Conservation (phyloP, 2,329 filamentous ascomycete species). For the Penicillium sp. region DNA sequence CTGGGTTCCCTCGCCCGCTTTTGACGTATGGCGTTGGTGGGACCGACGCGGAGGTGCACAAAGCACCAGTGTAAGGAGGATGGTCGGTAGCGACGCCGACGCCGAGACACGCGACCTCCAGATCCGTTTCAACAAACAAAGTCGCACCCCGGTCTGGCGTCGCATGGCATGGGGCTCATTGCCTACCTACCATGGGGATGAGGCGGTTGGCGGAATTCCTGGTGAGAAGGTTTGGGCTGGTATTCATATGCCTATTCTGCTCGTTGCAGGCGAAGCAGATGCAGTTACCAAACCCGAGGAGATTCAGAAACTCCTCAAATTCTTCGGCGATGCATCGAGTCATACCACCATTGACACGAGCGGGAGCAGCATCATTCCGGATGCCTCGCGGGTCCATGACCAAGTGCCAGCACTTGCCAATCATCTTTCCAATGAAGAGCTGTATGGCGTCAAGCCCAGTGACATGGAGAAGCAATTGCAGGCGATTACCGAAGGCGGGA, state of each 20-base stretch:
- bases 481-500: conserved; percentile 4
- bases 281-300: conserved; percentile 69
- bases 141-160: conserved; percentile 75
- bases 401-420: conserved; percentile 16
- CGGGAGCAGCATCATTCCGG: conserved; percentile 28
- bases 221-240: conserved; percentile 68
- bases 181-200: conserved; percentile 55
- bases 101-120: conserved; percentile 44
- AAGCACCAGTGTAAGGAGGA: conserved; percentile 74
- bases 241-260: conserved; percentile 69
- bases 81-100: conserved; percentile 52
- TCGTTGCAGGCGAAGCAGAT: conserved; percentile 77
- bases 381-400: conserved; percentile 32
- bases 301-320: conserved; percentile 62
- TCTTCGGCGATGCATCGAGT: conserved; percentile 32
- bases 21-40: conserved; percentile 72
- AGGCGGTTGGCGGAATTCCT: conserved; percentile 63
- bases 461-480: conserved; percentile 21
- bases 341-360: conserved; percentile 28
- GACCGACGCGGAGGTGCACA: conserved; percentile 75
- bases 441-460: conserved; percentile 25
- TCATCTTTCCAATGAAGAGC: conserved; percentile 27
- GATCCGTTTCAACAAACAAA: conserved; percentile 67
- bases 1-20: conserved; percentile 63
- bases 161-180: conserved; percentile 74